Evolutionary conservation across 1,139 yeast genomes (phyloP), one percentile per base, ranked within the genome.

Genomic region (Blastobotrys malaysiensis): DNA sequence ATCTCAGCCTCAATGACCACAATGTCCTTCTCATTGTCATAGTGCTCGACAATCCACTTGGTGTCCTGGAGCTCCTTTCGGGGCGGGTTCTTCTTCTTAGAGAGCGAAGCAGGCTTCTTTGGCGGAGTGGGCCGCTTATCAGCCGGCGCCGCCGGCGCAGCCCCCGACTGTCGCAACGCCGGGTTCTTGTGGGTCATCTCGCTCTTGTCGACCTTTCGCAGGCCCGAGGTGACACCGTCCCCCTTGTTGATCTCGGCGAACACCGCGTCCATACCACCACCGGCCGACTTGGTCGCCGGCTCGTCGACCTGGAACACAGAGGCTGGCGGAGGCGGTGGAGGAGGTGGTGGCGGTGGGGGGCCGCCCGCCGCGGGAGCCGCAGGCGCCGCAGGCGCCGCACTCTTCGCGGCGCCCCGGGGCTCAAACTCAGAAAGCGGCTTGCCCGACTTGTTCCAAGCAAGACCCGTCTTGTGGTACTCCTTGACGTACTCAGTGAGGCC

Each of bases 151-250:
- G 50, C 57, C 5, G 54, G 48, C 3, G 21, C 51, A 5, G 18
- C 7, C 43, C 44, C 21, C 11, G 49, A 43, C 44, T 80, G 81
- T 66, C 96, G 84, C 63, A 89, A 76, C 46, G 77, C 85, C 4
- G 97, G 97, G 71, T 90, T 90, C 73, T 90, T 91, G 72, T 90
- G 97, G 31, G 96, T 89, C 95, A 88, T 89, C 73, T 90, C 88
- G 18, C 95, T 86, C 73, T 83, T 88, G 63, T 90, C 97, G 47
- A 93, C 98, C 72, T 93, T 93, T 69, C 86, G 88, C 64, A 95
- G 81, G 4, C 90, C 88, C 26, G 91, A 76, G 1, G 98, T 91
- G 64, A 95, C 86, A 45, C 73, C 74, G 61, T 84, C 88, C 55
- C 99, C 99, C 73, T 84, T 79, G 73, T 86, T 91, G 59, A 95